A percentile compares a stretch with the other conserved stretches of the same genome.
phyloP scores from a whole-genome alignment of 208 protist genomes.

The Kentomonas sorsogonicus region DNA sequence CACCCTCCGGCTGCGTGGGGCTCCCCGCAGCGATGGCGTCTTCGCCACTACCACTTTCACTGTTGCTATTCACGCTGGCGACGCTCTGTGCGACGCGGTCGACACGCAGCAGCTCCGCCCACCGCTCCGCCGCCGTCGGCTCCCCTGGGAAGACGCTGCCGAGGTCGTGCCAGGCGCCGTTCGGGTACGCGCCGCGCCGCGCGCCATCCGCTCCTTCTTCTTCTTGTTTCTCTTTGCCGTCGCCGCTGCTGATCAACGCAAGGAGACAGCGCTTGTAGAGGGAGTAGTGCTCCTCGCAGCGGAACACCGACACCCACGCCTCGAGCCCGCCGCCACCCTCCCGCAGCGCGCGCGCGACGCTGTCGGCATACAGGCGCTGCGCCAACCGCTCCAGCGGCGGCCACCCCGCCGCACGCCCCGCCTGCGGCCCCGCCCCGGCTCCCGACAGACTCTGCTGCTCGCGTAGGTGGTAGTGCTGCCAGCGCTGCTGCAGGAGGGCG shows the following conservation, averaged over 20 bases:
- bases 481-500: slow-evolving; percentile 36
- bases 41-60: too few species aligned
- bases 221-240: too few species aligned
- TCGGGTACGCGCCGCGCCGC: neutral
- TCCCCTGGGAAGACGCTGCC: slow-evolving; percentile 13
- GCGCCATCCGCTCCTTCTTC: neutral
- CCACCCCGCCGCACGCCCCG: neutral
- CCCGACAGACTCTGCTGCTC: slow-evolving; percentile 25
- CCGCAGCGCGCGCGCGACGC: neutral
- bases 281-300: neutral
- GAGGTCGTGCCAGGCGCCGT: too few species aligned
- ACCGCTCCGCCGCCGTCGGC: slow-evolving; percentile 14
- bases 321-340: neutral
- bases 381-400: slow-evolving; percentile 10
- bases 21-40: too few species aligned
- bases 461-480: slow-evolving; percentile 42
- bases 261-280: neutral
- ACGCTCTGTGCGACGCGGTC: slow-evolving; percentile 18
- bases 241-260: neutral
- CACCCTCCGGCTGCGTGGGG: too few species aligned
- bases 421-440: neutral
- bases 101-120: slow-evolving; percentile 19
- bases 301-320: neutral
- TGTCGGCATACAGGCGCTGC: neutral
- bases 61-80: too few species aligned